Conservation (phyloP, 768 basidiomycete genomes). For the Strobilomyces echinocephalus region DNA sequence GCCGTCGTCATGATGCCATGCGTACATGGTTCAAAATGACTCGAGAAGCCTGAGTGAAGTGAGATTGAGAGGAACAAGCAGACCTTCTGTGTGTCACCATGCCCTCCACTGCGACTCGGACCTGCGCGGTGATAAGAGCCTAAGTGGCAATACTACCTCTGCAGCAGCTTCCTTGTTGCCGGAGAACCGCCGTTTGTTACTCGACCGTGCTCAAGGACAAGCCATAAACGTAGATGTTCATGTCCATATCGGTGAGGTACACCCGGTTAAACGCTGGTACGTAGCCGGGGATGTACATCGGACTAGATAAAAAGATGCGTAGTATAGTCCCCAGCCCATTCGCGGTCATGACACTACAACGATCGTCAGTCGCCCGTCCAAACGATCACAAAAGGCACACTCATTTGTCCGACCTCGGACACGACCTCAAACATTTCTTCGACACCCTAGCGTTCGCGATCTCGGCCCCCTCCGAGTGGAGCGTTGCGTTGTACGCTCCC, state of each 20-base stretch:
- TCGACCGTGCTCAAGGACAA: slow-evolving; percentile 87
- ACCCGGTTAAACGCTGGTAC: slow-evolving; percentile 90
- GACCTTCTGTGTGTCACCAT: too few relatives aligned
- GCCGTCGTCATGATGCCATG: too few relatives aligned
- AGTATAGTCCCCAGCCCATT: too few relatives aligned
- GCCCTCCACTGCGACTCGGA: too few relatives aligned
- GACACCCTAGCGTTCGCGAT: slow-evolving; percentile 88
- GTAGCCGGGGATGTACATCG: slow-evolving; percentile 91
- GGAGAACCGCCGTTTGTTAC: slow-evolving; percentile 92
- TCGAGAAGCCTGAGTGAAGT: too few relatives aligned
- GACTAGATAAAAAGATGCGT: slow-evolving; percentile 45
- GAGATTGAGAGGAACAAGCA: too few relatives aligned
- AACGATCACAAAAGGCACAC: slow-evolving; percentile 25
- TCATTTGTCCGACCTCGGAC: slow-evolving; percentile 82
- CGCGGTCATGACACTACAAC: slow-evolving; percentile 55
- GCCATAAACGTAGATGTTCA: slow-evolving; percentile 77
- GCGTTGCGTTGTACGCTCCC: slow-evolving; percentile 79
- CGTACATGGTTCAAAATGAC: too few relatives aligned
- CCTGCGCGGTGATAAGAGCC: too few relatives aligned
- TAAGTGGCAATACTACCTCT: too few relatives aligned
- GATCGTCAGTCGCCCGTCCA: not conserved
- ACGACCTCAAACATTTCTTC: slow-evolving; percentile 95
- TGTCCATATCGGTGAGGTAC: slow-evolving; percentile 92
- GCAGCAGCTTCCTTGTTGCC: slow-evolving; percentile 82
- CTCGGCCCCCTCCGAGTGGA: slow-evolving; percentile 72